Conservation (phyloP, 768 basidiomycete genomes). For the Aureoboletus auriporus region DNA sequence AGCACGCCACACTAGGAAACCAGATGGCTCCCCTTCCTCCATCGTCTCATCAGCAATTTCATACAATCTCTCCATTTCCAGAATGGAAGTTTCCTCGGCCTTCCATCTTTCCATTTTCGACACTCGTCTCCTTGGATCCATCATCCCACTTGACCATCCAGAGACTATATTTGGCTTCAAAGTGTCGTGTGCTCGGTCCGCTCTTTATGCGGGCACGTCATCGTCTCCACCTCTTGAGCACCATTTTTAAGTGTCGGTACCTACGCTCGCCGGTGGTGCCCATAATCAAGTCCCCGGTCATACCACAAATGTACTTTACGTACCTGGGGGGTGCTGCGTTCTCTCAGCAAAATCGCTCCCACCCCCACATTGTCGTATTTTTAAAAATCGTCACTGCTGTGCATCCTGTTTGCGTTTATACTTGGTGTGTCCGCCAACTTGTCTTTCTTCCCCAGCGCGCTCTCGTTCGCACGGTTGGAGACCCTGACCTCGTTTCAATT, state of each 20-base stretch:
- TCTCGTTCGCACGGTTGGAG: conserved; percentile 10
- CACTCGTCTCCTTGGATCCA: conserved; percentile 4
- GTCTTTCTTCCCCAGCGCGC: background rate
- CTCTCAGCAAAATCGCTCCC: conserved; percentile 2
- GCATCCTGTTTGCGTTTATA: conserved; percentile 1
- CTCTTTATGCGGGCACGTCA: background rate
- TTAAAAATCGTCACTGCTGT: conserved; percentile 1
- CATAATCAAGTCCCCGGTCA: background rate
- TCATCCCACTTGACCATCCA: background rate
- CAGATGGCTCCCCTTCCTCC: background rate
- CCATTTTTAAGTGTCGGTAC: background rate
- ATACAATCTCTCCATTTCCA: conserved; percentile 6
- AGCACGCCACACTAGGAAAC: background rate
- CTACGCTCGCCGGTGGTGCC: background rate
- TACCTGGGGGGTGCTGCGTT: conserved; percentile 3
- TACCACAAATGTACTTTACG: conserved; percentile 4
- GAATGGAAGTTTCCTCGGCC: conserved; percentile 12
- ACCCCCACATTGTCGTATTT: conserved; percentile 3
- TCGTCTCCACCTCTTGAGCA: background rate
- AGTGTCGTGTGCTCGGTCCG: conserved; percentile 5
- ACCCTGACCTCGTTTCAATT: conserved; percentile 16
- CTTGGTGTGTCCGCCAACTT: background rate
- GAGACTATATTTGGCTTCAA: conserved; percentile 3
- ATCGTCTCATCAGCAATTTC: background rate
- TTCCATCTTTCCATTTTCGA: conserved; percentile 15